Base-by-base conservation (phyloP, 345 rosid species). In the Euclidium syriacum region DNA sequence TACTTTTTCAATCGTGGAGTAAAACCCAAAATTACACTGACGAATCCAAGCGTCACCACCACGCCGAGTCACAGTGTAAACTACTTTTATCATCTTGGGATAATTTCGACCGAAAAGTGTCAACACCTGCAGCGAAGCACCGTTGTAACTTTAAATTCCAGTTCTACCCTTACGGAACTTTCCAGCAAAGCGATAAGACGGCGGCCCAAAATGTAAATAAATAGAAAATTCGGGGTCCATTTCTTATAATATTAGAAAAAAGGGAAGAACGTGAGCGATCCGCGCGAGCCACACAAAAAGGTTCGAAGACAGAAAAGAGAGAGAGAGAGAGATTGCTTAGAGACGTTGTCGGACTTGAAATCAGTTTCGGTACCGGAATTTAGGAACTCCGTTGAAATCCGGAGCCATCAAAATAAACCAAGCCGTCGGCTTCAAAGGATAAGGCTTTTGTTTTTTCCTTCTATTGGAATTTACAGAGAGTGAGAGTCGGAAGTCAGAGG, bases 311-410 rank as follows among this genome's bases (percentile, higher is more conserved):
- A 53, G 68, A 76, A 79, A 74, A 69, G 42, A 51, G 51, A 52
- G 33, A 68, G 53, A 47, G 52, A 50, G 58, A 38, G 61, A 52
- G 36, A 70, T 75, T 76, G 84, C 77, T 77, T 84, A 51, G 75
- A 80, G 87, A 81, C 87, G 88, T 91, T 84, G 77, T 66, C 94
- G 98, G 98, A 85, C 80, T 79, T 70, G 64, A 92, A 92, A 77
- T 30, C 73, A 57, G 58, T 72, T 62, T 49, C 72, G 47, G 70
- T 68, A 86, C 82, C 91, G 91, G 87, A 82, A 73, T 86, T 91
- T 63, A 79, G 77, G 67, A 73, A 69, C 72, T 35, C 75, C 60
- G 60, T 77, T 86, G 51, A 66, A 70, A 91, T 89, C 96, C 96
- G 96, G 35, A 52, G 48, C 68, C 74, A 9, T 48, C 16, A 8